Evolutionary conservation across 1,284 basidiomycete genomes (phyloP).

Genomic region (Volvariella volvacea): DNA sequence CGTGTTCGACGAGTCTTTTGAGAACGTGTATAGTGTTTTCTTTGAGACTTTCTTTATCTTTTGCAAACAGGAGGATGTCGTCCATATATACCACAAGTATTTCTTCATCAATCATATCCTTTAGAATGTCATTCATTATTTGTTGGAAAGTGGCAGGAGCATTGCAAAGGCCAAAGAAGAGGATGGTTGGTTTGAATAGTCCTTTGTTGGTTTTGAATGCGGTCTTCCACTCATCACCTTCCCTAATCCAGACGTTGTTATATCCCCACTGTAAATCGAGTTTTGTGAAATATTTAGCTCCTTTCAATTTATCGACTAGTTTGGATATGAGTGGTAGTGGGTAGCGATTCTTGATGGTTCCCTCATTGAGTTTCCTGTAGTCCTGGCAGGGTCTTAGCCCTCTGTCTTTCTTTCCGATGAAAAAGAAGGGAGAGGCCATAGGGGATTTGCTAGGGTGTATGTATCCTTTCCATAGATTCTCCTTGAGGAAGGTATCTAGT

Average conservation of each 20-base stretch:
- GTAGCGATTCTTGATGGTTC: no score
- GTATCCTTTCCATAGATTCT: constrained; percentile 19
- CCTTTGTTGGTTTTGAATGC: constrained; percentile 26
- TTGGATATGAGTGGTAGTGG: no score
- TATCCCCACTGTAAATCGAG: constrained; percentile 18
- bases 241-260: constrained; percentile 20
- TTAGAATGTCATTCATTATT: no score
- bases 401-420: no score
- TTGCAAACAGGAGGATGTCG: constrained; percentile 12
- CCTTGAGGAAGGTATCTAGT: constrained; percentile 22
- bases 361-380: no score
- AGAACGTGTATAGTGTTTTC: constrained; percentile 21
- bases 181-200: constrained; percentile 25
- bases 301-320: no score
- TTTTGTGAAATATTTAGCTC: no score
- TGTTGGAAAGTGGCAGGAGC: no score
- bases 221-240: constrained; percentile 29
- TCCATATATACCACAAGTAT: no score
- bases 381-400: no score
- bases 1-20: constrained; percentile 26
- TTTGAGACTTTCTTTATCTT: constrained; percentile 12
- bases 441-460: constrained; percentile 23
- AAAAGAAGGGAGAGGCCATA: constrained; percentile 25
- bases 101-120: no score
- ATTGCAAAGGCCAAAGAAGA: no score